Evolutionary conservation across 306 rosid genomes (phyloP), one percentile per base, ranked within the genome.

Genomic region (Castanopsis chinensis): DNA sequence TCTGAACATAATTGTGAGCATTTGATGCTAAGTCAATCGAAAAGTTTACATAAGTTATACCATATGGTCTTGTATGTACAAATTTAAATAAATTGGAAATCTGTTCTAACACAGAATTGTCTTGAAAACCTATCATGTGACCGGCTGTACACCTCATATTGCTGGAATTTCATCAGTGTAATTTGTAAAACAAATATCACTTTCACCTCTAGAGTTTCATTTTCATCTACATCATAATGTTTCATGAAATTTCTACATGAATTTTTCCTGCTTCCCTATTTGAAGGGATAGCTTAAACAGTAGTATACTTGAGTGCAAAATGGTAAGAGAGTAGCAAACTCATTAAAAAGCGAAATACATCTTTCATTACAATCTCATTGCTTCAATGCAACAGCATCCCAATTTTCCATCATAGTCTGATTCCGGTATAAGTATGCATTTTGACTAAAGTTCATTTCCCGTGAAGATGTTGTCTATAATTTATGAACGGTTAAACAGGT

Each of bases 1-100:
- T 35, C 37, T 67, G 6, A 67, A 8, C n/a, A 33, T 19, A 65
- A 28, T 18, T 75, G 56, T 45, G 35, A 51, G 77, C 45, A 71
- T 32, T 65, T 33, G 45, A 65, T 45, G 70, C 75, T 74, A 71
- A 57, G 80, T 52, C 71, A 54, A 43, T 19, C 54, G 76, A 82
- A 72, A 68, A 4, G 45, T 69, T 67, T 25, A 21, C 53, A 60
- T 51, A 70, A 68, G 55, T 56, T 49, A 56, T 25, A 61, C 30
- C 11, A 5, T 21, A 19, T 8, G 23, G 25, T 57, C 63, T n/a
- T 58, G 25, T 13, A 61, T 27, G 8, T 10, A 27, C 27, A 0
- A 61, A 27, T 61, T 27, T 32, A 8, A 65, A 65, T 18, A 32
- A 65, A 65, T 5, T 33, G 15, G 5, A 12, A 63, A 63, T 17